Base-by-base conservation (phyloP, 1,284 basidiomycete genomes). In the Cryptococcus sp. region DNA sequence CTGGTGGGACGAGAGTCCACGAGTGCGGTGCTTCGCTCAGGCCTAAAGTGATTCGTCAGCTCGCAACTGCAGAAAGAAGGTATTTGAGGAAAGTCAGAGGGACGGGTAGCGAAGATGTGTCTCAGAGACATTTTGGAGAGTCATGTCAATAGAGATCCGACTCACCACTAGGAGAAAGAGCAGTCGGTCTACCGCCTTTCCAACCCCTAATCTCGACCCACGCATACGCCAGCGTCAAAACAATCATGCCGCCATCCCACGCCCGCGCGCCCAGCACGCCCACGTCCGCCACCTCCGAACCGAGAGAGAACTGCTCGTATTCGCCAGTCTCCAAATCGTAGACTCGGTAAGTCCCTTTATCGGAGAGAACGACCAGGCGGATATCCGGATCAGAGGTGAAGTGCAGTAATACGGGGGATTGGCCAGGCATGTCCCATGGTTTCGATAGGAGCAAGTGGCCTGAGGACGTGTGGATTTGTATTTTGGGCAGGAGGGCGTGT, bases 281-380 rank as follows among this genome's bases (percentile, higher is more conserved):
- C 49, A 89, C 81, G 71, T 97, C 93, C 5, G 85, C 84, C 0
- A 91, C 91, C 49, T 96, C 92, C 10, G 82, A 81, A 3, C 93
- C 93, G 1, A 98, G 83, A 0, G 91, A 90, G 72, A 88, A 84
- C 66, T 95, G 91, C 53, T 85, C 82, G 74, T 95, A 96, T 67
- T 89, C 87, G 45, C 89, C 85, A 48, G 78, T 68, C 47, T 77
- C 75, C 20, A 97, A 82, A 75, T 94, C 88, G 74, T 98, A 97
- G 19, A 97, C 73, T 44, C 95, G 84, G 74, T 96, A 97, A 10
- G 85, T 83, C 17, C 95, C 95, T 69, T 97, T 93, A 75, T 96
- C 93, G 66, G 93, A 92, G 31, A 99, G 80, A 6, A 95, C 85
- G 0, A 89, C 87, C 39, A 98, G 84, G 52, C 87, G 84, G 69